Base-by-base conservation (phyloP, 2,329 filamentous ascomycete genomes). In the Verticillium longisporum region DNA sequence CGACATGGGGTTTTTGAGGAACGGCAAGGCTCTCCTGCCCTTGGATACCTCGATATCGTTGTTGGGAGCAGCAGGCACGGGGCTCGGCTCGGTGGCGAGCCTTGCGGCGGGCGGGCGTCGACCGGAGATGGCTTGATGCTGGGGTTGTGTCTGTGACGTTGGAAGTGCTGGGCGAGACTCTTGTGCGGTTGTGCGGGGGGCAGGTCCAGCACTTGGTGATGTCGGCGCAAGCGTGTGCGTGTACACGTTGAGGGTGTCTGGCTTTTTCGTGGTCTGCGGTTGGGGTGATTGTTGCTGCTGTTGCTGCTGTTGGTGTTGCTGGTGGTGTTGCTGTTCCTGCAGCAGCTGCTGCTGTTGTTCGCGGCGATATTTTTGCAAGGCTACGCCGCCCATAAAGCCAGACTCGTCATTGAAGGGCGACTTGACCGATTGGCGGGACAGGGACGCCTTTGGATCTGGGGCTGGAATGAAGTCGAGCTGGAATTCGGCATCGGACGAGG, bases 1-100 rank as follows among this genome's bases (percentile, higher is more conserved):
- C 1, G 85, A 83, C 77, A 86, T 82, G 53, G 83, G 80, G 60
- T 85, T 85, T 67, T 84, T 85, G 9, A 86, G 72, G 59, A 86
- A 86, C 0, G 83, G 83, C 41, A 85, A 71, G 2, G 82, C 76
- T 65, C 84, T 85, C 65, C 79, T 83, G 33, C 76, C 74, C 67
- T 80, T 82, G 1, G 76, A 72, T 4, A 73, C 69, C 57, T 83
- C 80, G 11, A 68, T 66, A 15, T 68, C 68, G 26, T 68, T 63
- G 31, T 68, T 65, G 7, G 72, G 66, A n/a, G 69, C 69, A n/a
- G 72, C 63, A 21, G 2, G 18, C 32, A 71, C 59, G 4, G 65
- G 61, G 32, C 73, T 65, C 6, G 76, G 68, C 36, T 83, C 78
- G 57, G 71, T 74, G 36, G 71, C 65, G 60, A 79, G 67, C 57